phyloP scores from a whole-genome alignment of 2,329 filamentous ascomycete genomes.

The Penicillium corylophilum region DNA sequence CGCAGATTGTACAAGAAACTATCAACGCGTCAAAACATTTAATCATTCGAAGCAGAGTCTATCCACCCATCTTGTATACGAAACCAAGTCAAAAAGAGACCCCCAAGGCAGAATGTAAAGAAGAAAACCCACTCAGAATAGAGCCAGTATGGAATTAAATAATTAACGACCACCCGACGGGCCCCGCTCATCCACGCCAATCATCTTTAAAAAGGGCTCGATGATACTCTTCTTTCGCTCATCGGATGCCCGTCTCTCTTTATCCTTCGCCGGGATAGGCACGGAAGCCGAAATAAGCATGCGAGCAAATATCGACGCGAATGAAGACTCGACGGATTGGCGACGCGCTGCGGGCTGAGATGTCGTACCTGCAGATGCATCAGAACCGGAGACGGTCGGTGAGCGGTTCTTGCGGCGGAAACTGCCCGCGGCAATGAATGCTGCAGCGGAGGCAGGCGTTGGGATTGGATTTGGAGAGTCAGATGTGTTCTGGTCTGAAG shows the following conservation, averaged over 20 bases:
- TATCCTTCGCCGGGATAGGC: conserved; percentile 47
- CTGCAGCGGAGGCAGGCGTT: conserved; percentile 23
- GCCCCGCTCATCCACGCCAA: conserved; percentile 34
- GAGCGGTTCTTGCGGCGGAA: conserved; percentile 31
- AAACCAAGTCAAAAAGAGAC: background rate
- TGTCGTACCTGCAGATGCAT: conserved; percentile 26
- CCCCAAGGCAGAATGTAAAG: background rate
- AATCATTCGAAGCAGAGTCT: background rate
- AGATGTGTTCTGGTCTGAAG: conserved; percentile 2
- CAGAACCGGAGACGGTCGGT: conserved; percentile 20
- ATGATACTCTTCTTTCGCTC: conserved; percentile 66
- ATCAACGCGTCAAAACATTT: background rate
- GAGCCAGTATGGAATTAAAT: background rate
- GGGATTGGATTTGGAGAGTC: conserved; percentile 11
- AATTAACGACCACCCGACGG: conserved; percentile 31
- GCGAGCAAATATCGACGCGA: conserved; percentile 65
- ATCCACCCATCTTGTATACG: background rate
- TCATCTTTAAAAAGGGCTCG: conserved; percentile 64
- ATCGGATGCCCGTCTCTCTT: conserved; percentile 60
- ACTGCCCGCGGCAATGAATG: conserved; percentile 30
- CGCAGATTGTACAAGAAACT: background rate
- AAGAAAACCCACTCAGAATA: background rate
- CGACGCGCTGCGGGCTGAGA: conserved; percentile 51
- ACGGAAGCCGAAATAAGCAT: conserved; percentile 58
- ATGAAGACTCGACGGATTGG: conserved; percentile 59